Conservation (phyloP, 352 stramenopile genomes). For the Pythium oligandrum region DNA sequence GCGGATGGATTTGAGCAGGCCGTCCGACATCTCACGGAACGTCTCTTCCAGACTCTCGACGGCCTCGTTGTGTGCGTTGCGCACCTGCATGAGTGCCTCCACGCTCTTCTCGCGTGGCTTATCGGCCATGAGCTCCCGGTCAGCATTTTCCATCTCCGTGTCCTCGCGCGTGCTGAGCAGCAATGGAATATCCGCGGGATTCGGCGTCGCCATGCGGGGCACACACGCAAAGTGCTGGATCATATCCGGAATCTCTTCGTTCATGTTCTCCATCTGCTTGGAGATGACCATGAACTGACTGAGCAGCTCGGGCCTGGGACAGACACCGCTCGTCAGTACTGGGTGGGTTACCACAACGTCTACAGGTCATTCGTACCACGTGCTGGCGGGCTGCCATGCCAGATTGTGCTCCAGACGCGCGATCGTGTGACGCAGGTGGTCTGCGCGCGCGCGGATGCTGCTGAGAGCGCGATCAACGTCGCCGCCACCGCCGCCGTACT, state of each 20-base stretch:
- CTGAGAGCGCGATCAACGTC: conserved; percentile 75
- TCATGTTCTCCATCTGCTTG: conserved; percentile 88
- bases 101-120: conserved; percentile 61
- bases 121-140: conserved; percentile 66
- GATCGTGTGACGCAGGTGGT: conserved; percentile 78
- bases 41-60: conserved; percentile 79
- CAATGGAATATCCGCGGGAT: conserved; percentile 70
- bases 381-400: conserved; percentile 75
- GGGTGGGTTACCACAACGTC: neutral
- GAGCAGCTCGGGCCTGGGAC: conserved; percentile 64
- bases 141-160: conserved; percentile 80
- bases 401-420: conserved; percentile 71
- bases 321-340: neutral
- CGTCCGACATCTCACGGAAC: conserved; percentile 82
- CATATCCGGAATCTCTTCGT: conserved; percentile 81
- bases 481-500: conserved; percentile 32
- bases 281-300: conserved; percentile 86
- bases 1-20: conserved; percentile 74
- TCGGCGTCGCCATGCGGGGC: conserved; percentile 77
- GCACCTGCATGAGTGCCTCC: conserved; percentile 62
- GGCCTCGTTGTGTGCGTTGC: conserved; percentile 60
- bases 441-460: conserved; percentile 74
- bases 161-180: conserved; percentile 78
- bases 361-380: conserved; percentile 38
- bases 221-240: conserved; percentile 83